phyloP scores from a whole-genome alignment of 352 stramenopile species.

The Bremia lactucae region DNA sequence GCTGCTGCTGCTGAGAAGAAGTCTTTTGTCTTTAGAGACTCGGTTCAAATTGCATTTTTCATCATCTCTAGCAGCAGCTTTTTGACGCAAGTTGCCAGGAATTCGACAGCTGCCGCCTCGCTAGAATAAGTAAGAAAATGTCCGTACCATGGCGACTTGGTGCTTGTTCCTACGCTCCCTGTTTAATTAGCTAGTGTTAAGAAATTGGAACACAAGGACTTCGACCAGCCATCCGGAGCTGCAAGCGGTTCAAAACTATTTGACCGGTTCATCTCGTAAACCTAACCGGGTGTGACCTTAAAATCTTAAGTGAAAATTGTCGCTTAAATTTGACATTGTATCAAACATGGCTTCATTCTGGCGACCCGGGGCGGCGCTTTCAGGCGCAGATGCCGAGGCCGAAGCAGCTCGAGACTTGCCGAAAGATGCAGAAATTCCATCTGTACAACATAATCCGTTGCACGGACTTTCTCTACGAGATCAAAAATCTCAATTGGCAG shows the following conservation, averaged over 20 bases:
- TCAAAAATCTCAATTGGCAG: slow-evolving; percentile 70
- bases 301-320: background rate
- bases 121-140: background rate
- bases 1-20: slow-evolving; percentile 9
- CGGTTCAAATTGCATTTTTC: slow-evolving; percentile 1
- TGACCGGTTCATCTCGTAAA: slow-evolving; percentile 13
- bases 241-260: slow-evolving; percentile 4
- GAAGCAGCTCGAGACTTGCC: slow-evolving; percentile 26
- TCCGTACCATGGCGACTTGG: slow-evolving; percentile 79
- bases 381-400: slow-evolving; percentile 16
- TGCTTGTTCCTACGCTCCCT: slow-evolving; percentile 69
- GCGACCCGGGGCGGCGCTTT: slow-evolving; percentile 40
- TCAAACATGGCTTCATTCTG: slow-evolving; percentile 43
- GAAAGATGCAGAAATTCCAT: slow-evolving; percentile 23
- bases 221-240: slow-evolving; percentile 38
- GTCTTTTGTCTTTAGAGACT: background rate
- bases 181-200: slow-evolving; percentile 68
- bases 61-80: slow-evolving; percentile 10
- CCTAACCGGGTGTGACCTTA: background rate
- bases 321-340: background rate
- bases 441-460: slow-evolving; percentile 56
- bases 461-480: slow-evolving; percentile 38
- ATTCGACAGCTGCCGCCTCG: too few species aligned
- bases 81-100: too few species aligned
- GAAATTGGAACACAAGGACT: slow-evolving; percentile 15